phyloP scores from a whole-genome alignment of 1,139 yeast species.

The Pichiaceae sp. region DNA sequence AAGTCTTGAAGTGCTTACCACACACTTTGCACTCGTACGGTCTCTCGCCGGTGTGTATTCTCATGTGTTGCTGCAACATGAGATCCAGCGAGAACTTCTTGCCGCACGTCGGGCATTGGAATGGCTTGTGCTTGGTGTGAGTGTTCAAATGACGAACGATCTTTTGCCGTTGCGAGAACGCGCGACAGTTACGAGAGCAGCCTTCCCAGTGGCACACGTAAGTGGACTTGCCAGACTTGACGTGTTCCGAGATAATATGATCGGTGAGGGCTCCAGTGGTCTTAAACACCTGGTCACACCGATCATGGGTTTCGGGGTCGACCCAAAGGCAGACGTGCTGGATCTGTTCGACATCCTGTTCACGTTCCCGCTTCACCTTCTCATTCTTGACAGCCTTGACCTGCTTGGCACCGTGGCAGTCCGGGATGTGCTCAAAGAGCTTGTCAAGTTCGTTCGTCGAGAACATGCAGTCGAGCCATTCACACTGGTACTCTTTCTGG shows the following conservation, averaged over 20 bases:
- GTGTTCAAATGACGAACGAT: slow-evolving; percentile 77
- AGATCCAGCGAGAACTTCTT: slow-evolving; percentile 61
- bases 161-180: slow-evolving; percentile 79
- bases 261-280: slow-evolving; percentile 55
- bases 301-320: slow-evolving; percentile 9
- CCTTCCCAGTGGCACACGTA: slow-evolving; percentile 75
- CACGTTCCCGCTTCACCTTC: no score
- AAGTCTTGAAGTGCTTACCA: slow-evolving; percentile 44
- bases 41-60: slow-evolving; percentile 84
- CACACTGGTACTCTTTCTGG: slow-evolving; percentile 38
- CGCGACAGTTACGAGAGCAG: slow-evolving; percentile 56
- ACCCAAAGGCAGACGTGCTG: slow-evolving; percentile 32
- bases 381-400: background rate
- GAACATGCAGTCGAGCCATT: slow-evolving; percentile 65
- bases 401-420: slow-evolving; percentile 10
- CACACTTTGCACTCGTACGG: slow-evolving; percentile 43
- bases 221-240: slow-evolving; percentile 62
- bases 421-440: slow-evolving; percentile 53
- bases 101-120: slow-evolving; percentile 58
- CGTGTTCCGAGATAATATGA: slow-evolving; percentile 60
- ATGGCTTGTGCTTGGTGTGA: slow-evolving; percentile 81
- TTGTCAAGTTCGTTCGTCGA: slow-evolving; percentile 41
- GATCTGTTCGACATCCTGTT: no score
- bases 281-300: slow-evolving; percentile 42
- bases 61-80: slow-evolving; percentile 62